Conservation (phyloP, 768 basidiomycete genomes). For the Tulasnella sp. region DNA sequence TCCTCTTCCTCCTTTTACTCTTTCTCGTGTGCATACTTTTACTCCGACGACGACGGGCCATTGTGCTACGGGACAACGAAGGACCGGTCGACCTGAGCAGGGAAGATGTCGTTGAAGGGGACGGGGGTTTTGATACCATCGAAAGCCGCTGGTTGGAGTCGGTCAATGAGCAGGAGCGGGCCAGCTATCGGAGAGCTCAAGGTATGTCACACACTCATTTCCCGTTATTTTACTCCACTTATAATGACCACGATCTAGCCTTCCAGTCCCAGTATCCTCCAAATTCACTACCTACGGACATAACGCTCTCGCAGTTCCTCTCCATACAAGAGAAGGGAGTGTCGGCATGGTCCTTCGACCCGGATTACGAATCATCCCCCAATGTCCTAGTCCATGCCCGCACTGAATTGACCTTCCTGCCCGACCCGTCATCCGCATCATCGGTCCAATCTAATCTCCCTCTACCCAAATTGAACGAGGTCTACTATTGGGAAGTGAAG, state of each 20-base stretch:
- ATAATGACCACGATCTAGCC: conserved; percentile 33
- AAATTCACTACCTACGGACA: conserved; percentile 93
- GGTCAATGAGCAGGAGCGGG: conserved; percentile 48
- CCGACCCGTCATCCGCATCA: conserved; percentile 88
- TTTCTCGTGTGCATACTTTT: conserved; percentile 85
- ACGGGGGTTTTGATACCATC: conserved; percentile 86
- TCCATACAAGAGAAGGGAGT: conserved; percentile 99
- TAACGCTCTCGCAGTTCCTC: conserved; percentile 95
- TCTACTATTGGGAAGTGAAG: conserved; percentile 99
- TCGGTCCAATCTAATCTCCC: conserved; percentile 95
- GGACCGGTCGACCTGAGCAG: conserved; percentile 89
- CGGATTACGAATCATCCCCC: conserved; percentile 90
- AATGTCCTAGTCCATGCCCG: conserved; percentile 88
- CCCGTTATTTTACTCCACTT: neutral
- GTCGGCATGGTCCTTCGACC: conserved; percentile 98
- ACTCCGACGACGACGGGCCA: conserved; percentile 63
- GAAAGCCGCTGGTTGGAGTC: conserved; percentile 90
- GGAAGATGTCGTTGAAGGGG: conserved; percentile 79
- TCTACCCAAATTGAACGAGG: conserved; percentile 93
- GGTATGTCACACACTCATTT: conserved; percentile 41
- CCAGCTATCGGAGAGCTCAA: conserved; percentile 75
- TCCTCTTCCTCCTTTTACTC: conserved; percentile 82
- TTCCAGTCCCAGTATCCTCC: conserved; percentile 82
- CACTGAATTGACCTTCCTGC: conserved; percentile 95
- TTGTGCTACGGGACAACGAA: conserved; percentile 70